phyloP scores from a whole-genome alignment of 78 protist species.

The Speleostelium caveatum region DNA sequence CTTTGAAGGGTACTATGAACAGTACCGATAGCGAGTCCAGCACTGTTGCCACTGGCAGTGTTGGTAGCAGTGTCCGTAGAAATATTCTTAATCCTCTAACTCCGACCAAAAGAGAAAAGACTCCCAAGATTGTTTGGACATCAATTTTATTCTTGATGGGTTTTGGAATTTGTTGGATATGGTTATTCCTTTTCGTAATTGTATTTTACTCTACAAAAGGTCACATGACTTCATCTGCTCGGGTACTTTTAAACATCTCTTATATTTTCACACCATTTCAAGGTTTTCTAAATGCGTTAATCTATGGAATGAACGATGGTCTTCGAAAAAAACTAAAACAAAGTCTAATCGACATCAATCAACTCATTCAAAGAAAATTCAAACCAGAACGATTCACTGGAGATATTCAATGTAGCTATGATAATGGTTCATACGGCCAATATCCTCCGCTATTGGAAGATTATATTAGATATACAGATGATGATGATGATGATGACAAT shows the following conservation, averaged over 20 bases:
- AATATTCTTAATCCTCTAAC: neutral
- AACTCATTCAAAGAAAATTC: neutral
- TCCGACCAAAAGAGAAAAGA: neutral
- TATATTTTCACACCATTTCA: conserved; percentile 29
- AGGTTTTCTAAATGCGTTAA: conserved; percentile 30
- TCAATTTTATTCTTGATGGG: conserved; percentile 28
- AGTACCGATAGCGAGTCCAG: neutral
- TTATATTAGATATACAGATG: no score
- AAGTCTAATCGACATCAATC: neutral
- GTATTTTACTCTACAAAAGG: neutral
- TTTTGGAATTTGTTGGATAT: conserved; percentile 42
- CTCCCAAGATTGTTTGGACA: conserved; percentile 54
- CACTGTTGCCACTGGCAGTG: neutral
- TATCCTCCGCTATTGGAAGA: no score
- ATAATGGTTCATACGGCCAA: neutral
- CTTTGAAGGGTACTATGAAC: no score
- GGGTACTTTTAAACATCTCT: neutral
- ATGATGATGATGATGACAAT: neutral
- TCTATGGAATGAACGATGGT: conserved; percentile 37
- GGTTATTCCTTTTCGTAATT: neutral
- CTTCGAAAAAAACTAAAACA: conserved; percentile 35
- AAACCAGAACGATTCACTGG: no score
- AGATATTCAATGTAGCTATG: no score
- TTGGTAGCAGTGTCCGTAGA: neutral
- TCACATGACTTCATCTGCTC: neutral